Evolutionary conservation across 2,329 filamentous ascomycete genomes (phyloP).

Genomic region (Venturia effusa): DNA sequence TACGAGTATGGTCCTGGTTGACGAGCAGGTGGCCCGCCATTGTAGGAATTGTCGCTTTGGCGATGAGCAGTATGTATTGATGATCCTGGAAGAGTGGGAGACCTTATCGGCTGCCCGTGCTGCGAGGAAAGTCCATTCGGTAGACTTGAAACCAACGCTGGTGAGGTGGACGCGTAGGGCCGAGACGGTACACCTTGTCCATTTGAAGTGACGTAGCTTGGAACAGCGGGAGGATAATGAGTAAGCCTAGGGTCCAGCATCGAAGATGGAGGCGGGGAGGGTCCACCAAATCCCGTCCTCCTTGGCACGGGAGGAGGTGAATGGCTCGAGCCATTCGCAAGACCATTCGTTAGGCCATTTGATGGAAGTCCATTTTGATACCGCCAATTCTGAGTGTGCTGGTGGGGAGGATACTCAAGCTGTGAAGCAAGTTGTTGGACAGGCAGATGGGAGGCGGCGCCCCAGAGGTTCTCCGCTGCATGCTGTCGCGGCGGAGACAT

Average conservation of each 20-base stretch:
- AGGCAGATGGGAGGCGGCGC: not conserved
- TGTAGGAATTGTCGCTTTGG: conserved; percentile 28
- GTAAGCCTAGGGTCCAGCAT: not conserved
- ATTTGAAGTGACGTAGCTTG: not conserved
- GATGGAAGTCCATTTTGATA: not conserved
- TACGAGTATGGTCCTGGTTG: conserved; percentile 15
- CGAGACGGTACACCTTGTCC: not conserved
- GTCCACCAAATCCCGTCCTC: not conserved
- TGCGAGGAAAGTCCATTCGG: conserved; percentile 4
- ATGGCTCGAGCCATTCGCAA: not conserved
- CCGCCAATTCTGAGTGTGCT: not conserved
- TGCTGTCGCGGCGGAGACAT: conserved; percentile 16
- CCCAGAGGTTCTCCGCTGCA: not conserved
- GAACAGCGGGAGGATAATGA: not conserved
- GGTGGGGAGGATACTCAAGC: not conserved
- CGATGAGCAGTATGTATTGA: conserved; percentile 22
- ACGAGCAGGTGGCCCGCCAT: conserved; percentile 18
- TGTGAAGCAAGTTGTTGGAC: not conserved
- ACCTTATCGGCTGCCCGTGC: conserved; percentile 1
- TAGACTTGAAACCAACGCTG: not conserved
- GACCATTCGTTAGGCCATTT: not conserved
- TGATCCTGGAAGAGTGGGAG: conserved; percentile 6
- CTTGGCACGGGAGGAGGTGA: conserved; percentile 1
- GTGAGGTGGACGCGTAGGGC: not conserved
- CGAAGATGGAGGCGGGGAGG: not conserved